These are phyloP conservation scores for Rhizopus delemar DNA, from an alignment of 371 early-diverging fungal species.

Conservation along the genomic window DNA sequence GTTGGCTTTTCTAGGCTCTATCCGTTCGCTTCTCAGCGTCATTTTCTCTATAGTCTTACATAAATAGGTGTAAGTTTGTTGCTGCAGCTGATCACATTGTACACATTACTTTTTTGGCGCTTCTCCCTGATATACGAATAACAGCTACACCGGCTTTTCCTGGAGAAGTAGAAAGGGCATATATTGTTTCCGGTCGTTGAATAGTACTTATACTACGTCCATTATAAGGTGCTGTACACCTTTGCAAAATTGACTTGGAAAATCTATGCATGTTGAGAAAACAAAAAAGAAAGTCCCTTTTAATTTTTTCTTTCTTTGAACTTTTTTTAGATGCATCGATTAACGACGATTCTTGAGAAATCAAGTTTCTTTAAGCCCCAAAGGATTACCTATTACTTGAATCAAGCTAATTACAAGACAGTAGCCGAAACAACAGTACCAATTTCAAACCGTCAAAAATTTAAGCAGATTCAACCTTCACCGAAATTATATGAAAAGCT, in stretches of 20 bases:
- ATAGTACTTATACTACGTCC: neutral
- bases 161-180: slow-evolving; percentile 74
- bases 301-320: neutral
- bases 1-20: slow-evolving; percentile 52
- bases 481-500: slow-evolving; percentile 41
- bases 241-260: neutral
- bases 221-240: neutral
- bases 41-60: slow-evolving; percentile 22
- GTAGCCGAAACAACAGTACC: neutral
- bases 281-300: neutral
- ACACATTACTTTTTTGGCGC: slow-evolving; percentile 49
- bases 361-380: neutral
- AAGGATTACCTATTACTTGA: neutral
- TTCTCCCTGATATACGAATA: slow-evolving; percentile 73
- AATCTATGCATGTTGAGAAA: neutral
- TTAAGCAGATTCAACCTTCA: slow-evolving; percentile 46
- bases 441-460: slow-evolving; percentile 50
- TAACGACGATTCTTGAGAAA: neutral
- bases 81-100: neutral
- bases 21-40: slow-evolving; percentile 6
- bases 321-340: neutral
- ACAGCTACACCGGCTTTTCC: slow-evolving; percentile 83
- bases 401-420: neutral
- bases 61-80: neutral
- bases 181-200: slow-evolving; percentile 57